A percentile compares a stretch with the other conserved stretches of the same genome.
Evolutionary conservation across 164 flowering plant genomes (phyloP).

Genomic region (Hamamelis virginiana): DNA sequence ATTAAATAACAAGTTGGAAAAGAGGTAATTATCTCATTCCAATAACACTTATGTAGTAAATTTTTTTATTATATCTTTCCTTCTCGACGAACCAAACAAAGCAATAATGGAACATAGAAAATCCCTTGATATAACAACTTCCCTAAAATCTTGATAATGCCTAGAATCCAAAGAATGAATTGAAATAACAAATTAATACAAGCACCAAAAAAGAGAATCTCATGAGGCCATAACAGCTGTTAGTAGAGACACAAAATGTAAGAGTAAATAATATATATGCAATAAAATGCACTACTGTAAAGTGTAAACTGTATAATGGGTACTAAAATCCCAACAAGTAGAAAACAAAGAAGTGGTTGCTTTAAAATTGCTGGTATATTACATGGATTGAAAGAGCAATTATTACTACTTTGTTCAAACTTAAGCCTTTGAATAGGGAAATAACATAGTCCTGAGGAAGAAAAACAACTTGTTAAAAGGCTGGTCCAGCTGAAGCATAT

Average conservation of each 20-base stretch:
- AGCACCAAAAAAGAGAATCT: not conserved
- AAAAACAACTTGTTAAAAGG: not conserved
- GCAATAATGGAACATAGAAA: not conserved
- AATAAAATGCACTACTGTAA: not conserved
- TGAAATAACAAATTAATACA: not conserved
- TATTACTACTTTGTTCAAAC: not conserved
- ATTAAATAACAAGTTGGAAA: no score
- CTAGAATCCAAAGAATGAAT: not conserved
- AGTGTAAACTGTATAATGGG: not conserved
- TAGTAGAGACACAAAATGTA: not conserved
- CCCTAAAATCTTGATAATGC: not conserved
- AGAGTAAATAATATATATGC: not conserved
- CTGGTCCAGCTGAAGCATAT: not conserved
- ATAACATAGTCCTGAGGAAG: not conserved
- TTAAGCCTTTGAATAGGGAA: not conserved
- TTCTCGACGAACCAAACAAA: not conserved
- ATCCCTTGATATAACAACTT: not conserved
- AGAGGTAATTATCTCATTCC: no score
- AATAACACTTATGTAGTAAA: no score
- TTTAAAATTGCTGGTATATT: not conserved
- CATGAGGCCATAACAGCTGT: not conserved
- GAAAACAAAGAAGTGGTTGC: constrained; percentile 3
- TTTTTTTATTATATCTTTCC: not conserved
- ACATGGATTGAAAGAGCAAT: not conserved
- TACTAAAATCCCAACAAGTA: not conserved